phyloP scores from a whole-genome alignment of 1,284 basidiomycete species.

The Ustilago lituana region DNA sequence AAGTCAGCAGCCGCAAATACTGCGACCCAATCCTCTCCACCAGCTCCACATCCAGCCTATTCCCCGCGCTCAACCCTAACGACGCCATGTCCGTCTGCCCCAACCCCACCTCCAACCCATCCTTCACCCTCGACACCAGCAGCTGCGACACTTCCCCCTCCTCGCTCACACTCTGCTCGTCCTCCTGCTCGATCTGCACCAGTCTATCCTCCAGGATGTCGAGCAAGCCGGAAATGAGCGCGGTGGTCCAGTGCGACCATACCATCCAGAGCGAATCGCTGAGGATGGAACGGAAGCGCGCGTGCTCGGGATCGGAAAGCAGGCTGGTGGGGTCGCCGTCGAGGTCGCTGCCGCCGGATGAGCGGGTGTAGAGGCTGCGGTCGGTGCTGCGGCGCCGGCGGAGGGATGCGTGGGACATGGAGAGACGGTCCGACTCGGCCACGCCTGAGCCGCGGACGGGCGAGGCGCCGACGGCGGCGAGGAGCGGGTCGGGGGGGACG shows the following conservation, averaged over 20 bases:
- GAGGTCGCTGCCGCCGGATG: constrained; percentile 14
- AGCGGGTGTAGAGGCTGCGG: constrained; percentile 31
- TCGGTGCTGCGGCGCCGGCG: constrained; percentile 29
- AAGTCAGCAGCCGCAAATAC: constrained; percentile 18
- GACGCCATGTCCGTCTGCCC: constrained; percentile 35
- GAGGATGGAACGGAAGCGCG: constrained; percentile 26
- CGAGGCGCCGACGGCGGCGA: constrained; percentile 41
- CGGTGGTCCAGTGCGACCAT: constrained; percentile 46
- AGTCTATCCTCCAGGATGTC: constrained; percentile 40
- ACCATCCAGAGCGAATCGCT: constrained; percentile 50
- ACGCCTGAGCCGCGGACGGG: constrained; percentile 17
- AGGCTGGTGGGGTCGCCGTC: constrained; percentile 2
- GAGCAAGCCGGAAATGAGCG: constrained; percentile 37
- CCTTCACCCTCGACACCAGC: constrained; percentile 9
- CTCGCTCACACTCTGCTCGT: background rate
- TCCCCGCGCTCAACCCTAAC: constrained; percentile 45
- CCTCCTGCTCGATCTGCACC: constrained; percentile 22
- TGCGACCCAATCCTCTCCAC: constrained; percentile 24
- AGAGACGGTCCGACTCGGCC: constrained; percentile 33
- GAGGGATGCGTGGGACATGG: constrained; percentile 19
- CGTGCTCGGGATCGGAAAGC: background rate
- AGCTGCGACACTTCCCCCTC: constrained; percentile 18
- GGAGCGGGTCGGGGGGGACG: constrained; percentile 40
- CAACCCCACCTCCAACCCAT: constrained; percentile 18
- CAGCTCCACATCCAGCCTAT: constrained; percentile 38